Evolutionary conservation across 2,329 filamentous ascomycete genomes (phyloP).

Genomic region (Ophiostoma fasciatum): DNA sequence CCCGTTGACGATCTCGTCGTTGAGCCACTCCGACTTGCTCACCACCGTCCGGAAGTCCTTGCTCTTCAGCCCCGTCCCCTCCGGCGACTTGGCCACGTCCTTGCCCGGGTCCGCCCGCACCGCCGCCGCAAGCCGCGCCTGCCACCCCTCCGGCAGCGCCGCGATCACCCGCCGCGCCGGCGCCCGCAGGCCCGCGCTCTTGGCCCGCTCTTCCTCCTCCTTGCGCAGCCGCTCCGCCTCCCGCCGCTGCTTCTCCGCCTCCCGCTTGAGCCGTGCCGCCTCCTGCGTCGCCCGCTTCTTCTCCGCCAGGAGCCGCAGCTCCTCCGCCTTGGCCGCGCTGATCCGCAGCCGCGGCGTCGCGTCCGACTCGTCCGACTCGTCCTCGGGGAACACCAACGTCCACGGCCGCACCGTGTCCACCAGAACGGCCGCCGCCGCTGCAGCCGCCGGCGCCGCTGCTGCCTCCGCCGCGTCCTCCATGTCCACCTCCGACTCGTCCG

Average conservation of each 20-base stretch:
- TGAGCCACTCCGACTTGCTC: constrained; percentile 48
- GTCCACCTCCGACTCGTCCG: constrained; percentile 8
- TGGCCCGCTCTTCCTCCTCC: constrained; percentile 12
- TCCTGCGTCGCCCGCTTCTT: constrained; percentile 11
- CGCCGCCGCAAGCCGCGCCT: constrained; percentile 20
- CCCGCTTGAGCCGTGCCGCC: constrained; percentile 11
- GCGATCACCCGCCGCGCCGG: constrained; percentile 15
- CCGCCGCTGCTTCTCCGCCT: constrained; percentile 11
- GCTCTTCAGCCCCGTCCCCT: constrained; percentile 33
- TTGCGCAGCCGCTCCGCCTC: constrained; percentile 13
- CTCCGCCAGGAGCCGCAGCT: constrained; percentile 11
- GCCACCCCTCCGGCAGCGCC: constrained; percentile 23
- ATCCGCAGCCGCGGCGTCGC: constrained; percentile 11
- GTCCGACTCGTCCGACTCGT: constrained; percentile 1
- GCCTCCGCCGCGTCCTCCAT: background rate
- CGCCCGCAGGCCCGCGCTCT: constrained; percentile 14
- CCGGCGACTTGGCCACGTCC: constrained; percentile 30
- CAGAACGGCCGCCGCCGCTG: constrained; percentile 1
- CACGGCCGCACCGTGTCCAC: no score
- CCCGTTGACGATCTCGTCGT: constrained; percentile 61
- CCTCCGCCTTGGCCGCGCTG: constrained; percentile 14
- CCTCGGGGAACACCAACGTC: constrained; percentile 4
- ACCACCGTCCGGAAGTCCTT: constrained; percentile 53
- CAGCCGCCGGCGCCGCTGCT: background rate
- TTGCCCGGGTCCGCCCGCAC: constrained; percentile 20